A percentile compares a stretch with the other conserved stretches of the same genome.
Evolutionary conservation across 352 stramenopile genomes (phyloP).

Genomic region (Phytophthora cactorum): DNA sequence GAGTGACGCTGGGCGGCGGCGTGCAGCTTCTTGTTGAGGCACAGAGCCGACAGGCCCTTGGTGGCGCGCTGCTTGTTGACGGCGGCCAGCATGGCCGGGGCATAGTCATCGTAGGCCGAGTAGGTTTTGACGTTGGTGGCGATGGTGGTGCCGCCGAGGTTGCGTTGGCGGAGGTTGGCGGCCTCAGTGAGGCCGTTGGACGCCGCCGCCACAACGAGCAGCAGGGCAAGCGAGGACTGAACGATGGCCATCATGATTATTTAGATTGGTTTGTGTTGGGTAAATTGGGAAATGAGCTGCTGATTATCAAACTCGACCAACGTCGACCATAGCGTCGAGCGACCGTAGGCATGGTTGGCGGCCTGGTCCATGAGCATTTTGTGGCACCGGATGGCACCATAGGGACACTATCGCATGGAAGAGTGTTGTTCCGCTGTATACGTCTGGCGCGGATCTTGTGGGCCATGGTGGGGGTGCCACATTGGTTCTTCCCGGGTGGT

Average conservation of each 20-base stretch:
- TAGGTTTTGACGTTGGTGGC: slow-evolving; percentile 26
- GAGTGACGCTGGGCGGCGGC: too few relatives aligned
- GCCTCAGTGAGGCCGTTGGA: slow-evolving; percentile 16
- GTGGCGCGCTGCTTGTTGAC: slow-evolving; percentile 58
- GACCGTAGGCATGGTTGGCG: not conserved
- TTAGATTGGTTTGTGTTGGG: slow-evolving; percentile 1
- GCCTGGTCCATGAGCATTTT: not conserved
- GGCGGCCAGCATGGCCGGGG: slow-evolving; percentile 37
- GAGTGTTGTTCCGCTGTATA: not conserved
- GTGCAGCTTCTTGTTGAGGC: too few relatives aligned
- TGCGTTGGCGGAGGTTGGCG: slow-evolving; percentile 11
- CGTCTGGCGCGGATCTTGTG: slow-evolving; percentile 6
- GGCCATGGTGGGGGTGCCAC: too few relatives aligned
- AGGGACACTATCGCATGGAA: not conserved
- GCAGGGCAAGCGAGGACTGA: slow-evolving; percentile 26
- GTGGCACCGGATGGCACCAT: not conserved
- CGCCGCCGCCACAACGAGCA: slow-evolving; percentile 19
- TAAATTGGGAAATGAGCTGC: slow-evolving; percentile 16
- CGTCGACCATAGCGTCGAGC: too few relatives aligned
- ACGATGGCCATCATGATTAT: slow-evolving; percentile 18
- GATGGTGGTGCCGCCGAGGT: slow-evolving; percentile 17
- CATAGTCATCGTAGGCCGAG: slow-evolving; percentile 26
- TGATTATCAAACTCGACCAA: too few relatives aligned
- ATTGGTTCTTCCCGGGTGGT: too few relatives aligned
- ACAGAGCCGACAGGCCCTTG: slow-evolving; percentile 38